Evolutionary conservation across 257 asterid species (phyloP).

Genomic region (Przewalskia tangutica): DNA sequence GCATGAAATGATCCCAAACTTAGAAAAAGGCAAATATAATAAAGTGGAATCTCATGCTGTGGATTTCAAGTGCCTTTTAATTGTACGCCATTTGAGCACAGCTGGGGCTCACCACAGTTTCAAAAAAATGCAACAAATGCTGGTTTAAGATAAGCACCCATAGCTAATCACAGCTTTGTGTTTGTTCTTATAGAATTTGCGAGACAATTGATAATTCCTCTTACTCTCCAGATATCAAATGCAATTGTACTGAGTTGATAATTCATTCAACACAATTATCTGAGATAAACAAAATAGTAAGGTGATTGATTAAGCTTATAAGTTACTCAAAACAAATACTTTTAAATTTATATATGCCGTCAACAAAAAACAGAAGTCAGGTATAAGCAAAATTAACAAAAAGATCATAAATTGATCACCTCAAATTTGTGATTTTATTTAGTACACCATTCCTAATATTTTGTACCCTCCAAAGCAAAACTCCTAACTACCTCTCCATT

Average conservation of each 20-base stretch:
- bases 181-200: neutral
- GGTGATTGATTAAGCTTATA: no score
- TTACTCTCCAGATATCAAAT: neutral
- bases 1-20: no score
- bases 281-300: no score
- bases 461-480: neutral
- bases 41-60: neutral
- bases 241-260: neutral
- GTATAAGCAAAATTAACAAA: neutral
- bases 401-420: no score
- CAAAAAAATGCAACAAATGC: neutral
- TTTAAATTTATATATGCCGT: no score
- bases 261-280: neutral
- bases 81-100: neutral
- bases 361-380: neutral
- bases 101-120: neutral
- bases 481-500: neutral
- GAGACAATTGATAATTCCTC: neutral
- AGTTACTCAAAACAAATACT: no score
- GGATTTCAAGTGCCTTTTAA: neutral
- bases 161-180: neutral
- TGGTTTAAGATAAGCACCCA: neutral
- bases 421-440: no score
- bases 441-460: neutral
- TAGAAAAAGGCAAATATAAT: neutral